These are phyloP conservation scores for Amanita brunnescens DNA, from an alignment of 768 basidiomycete species.

Conservation along the genomic window DNA sequence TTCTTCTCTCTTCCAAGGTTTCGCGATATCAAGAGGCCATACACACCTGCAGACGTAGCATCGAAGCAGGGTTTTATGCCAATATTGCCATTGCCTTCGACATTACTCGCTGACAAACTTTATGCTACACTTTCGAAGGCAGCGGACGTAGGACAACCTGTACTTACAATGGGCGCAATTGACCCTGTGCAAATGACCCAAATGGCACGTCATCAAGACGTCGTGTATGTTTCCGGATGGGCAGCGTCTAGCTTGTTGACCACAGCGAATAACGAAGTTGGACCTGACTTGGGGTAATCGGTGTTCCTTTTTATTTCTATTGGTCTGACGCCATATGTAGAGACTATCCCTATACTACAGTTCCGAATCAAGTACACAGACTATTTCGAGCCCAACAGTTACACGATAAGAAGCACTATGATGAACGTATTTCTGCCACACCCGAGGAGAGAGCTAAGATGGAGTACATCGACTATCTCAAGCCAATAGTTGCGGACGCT, in stretches of 20 bases:
- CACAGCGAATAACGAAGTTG: conserved; percentile 86
- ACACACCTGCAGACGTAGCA: conserved; percentile 70
- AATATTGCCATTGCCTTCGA: conserved; percentile 65
- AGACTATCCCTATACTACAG: conserved; percentile 94
- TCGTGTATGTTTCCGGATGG: conserved; percentile 92
- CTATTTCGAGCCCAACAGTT: conserved; percentile 87
- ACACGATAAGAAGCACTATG: conserved; percentile 90
- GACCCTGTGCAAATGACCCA: conserved; percentile 95
- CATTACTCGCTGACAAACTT: conserved; percentile 83
- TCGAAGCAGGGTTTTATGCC: conserved; percentile 87
- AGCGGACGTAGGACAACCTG: conserved; percentile 53
- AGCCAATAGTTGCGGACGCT: conserved; percentile 91
- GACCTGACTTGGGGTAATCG: conserved; percentile 77
- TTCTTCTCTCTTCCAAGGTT: conserved; percentile 80
- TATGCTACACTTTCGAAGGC: conserved; percentile 56
- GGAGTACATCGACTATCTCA: conserved; percentile 79
- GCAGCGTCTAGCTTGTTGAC: conserved; percentile 80
- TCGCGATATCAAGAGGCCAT: conserved; percentile 63
- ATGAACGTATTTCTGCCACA: conserved; percentile 65
- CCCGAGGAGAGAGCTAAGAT: conserved; percentile 58
- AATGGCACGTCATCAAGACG: conserved; percentile 81
- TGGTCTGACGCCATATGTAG: conserved; percentile 24
- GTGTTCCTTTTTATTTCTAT: conserved; percentile 19
- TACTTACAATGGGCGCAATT: conserved; percentile 90
- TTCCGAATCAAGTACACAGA: conserved; percentile 91